Percentiles rank a stretch among this genome's conserved stretches.
Evolutionary conservation across 306 rosid genomes (phyloP).

Genomic region (Trifolium pratense): DNA sequence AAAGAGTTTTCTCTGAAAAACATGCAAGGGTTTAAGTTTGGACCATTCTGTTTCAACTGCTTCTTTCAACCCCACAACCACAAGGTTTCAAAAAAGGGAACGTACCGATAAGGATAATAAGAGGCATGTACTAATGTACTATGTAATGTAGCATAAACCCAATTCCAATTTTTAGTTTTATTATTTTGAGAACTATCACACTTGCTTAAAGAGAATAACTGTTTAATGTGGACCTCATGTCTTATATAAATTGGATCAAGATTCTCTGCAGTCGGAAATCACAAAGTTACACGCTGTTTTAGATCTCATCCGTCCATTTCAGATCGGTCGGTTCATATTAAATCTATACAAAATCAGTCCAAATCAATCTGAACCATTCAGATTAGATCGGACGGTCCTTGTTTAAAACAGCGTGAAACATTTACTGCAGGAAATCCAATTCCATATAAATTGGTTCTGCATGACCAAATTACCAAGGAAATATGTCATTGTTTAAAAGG

Average conservation of each 20-base stretch:
- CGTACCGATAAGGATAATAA: neutral
- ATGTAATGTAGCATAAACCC: conserved; percentile 5
- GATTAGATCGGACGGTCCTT: too few species aligned
- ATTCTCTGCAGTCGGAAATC: too few species aligned
- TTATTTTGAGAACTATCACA: neutral
- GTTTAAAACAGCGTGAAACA: too few species aligned
- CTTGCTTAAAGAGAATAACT: neutral
- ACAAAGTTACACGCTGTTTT: too few species aligned
- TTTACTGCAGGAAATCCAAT: too few species aligned
- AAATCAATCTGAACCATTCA: too few species aligned
- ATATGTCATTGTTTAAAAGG: neutral
- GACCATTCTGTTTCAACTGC: conserved; percentile 17
- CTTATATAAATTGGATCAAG: too few species aligned
- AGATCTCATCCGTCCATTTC: too few species aligned
- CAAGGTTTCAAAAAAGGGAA: neutral
- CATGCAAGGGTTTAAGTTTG: conserved; percentile 8
- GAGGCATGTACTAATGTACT: neutral
- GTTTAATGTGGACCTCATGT: neutral
- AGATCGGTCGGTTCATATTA: too few species aligned
- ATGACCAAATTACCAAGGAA: neutral
- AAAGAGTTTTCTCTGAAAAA: conserved; percentile 15
- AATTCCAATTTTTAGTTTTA: conserved; percentile 2
- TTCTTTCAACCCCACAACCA: conserved; percentile 8
- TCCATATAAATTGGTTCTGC: conserved; percentile 4
- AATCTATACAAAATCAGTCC: too few species aligned